Conservation (phyloP, 2,329 filamentous ascomycete genomes). For the Sporothrix luriei region DNA sequence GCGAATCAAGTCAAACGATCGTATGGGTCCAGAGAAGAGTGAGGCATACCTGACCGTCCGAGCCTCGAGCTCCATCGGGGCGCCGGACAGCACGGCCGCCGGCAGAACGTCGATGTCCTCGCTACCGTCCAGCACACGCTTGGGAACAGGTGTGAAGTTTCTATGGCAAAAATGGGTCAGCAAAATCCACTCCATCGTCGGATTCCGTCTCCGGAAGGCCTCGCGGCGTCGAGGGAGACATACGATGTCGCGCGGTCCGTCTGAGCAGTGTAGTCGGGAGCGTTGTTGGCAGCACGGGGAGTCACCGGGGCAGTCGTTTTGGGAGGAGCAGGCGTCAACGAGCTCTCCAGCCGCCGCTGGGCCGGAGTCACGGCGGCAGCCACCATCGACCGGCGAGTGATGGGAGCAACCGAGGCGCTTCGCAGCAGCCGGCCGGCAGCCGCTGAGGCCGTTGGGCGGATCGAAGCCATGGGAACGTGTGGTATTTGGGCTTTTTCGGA, state of each 20-base stretch:
- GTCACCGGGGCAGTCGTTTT: constrained; percentile 43
- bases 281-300: constrained; percentile 55
- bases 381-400: constrained; percentile 37
- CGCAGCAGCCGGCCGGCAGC: constrained; percentile 57
- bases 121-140: constrained; percentile 85
- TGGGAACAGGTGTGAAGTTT: constrained; percentile 87
- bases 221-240: constrained; percentile 41
- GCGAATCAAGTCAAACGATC: not conserved
- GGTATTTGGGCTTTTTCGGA: not conserved
- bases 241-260: constrained; percentile 92
- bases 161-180: constrained; percentile 50
- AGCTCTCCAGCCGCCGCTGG: constrained; percentile 60
- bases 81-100: constrained; percentile 86
- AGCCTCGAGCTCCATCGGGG: constrained; percentile 89
- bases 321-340: constrained; percentile 48
- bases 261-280: constrained; percentile 78
- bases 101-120: constrained; percentile 74
- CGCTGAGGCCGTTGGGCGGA: constrained; percentile 60
- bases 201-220: not conserved
- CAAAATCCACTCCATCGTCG: too few relatives aligned
- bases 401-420: constrained; percentile 42
- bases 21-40: not conserved
- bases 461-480: constrained; percentile 60
- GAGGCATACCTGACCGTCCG: constrained; percentile 80
- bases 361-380: constrained; percentile 47